Evolutionary conservation across 768 basidiomycete species (phyloP).

Genomic region (Hygrocybe coccinea): DNA sequence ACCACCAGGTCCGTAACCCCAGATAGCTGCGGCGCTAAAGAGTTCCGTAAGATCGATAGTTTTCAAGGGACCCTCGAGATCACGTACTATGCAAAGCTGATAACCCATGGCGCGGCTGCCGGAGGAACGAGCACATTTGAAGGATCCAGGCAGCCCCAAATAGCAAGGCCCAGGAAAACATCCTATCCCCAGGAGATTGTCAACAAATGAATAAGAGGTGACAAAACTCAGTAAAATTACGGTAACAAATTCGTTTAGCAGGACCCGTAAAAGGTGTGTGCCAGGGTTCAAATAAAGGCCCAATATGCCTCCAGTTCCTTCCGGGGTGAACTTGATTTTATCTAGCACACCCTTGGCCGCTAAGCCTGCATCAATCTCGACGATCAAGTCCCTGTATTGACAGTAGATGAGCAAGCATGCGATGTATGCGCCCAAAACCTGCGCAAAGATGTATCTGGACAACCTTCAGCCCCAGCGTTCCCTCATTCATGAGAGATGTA

Average conservation of each 20-base stretch:
- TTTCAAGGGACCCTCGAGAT: not conserved
- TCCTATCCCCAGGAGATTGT: constrained; percentile 27
- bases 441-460: constrained; percentile 58
- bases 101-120: constrained; percentile 43
- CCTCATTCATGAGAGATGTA: not conserved
- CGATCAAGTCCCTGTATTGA: constrained; percentile 54
- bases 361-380: constrained; percentile 30
- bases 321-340: constrained; percentile 32
- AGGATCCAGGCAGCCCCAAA: constrained; percentile 53
- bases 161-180: constrained; percentile 45
- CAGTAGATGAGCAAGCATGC: constrained; percentile 57
- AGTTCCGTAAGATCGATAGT: not conserved
- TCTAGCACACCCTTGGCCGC: constrained; percentile 23
- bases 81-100: constrained; percentile 57
- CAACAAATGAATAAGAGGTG: not conserved
- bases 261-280: constrained; percentile 40
- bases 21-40: constrained; percentile 50
- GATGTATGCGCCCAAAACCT: constrained; percentile 61
- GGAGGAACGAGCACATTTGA: constrained; percentile 58
- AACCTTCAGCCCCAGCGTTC: not conserved
- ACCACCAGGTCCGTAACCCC: constrained; percentile 53
- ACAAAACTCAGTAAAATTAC: constrained; percentile 31
- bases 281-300: constrained; percentile 43
- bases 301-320: constrained; percentile 50
- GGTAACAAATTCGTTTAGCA: constrained; percentile 54